A percentile compares a stretch with the other conserved stretches of the same genome.
Evolutionary conservation across 169 alveolate genomes (phyloP).

Genomic region (Theileria annulata): DNA sequence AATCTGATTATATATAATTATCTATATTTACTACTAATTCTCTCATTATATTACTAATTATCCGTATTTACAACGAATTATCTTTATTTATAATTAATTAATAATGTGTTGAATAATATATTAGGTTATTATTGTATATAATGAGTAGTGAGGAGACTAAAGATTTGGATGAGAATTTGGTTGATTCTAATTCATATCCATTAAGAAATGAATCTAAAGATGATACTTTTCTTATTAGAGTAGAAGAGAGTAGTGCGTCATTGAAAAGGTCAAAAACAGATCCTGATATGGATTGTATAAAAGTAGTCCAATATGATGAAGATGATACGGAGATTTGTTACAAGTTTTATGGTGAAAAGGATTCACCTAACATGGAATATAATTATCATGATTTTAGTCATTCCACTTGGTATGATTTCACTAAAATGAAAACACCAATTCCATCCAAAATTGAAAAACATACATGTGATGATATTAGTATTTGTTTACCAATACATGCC

Average conservation of each 20-base stretch:
- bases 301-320: conserved; percentile 49
- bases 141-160: background rate
- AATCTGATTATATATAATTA: too few relatives aligned
- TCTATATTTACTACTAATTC: background rate
- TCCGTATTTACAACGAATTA: too few relatives aligned
- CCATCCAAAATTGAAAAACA: conserved; percentile 47
- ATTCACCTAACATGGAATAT: conserved; percentile 39
- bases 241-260: background rate
- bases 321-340: conserved; percentile 48
- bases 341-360: conserved; percentile 45
- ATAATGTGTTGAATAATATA: too few relatives aligned
- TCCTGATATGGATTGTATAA: conserved; percentile 30
- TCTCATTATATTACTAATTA: background rate
- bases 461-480: conserved; percentile 55
- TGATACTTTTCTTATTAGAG: background rate
- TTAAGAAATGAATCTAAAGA: conserved; percentile 11
- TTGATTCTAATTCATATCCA: background rate
- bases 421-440: conserved; percentile 47
- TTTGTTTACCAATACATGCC: conserved; percentile 50
- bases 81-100: too few relatives aligned
- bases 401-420: conserved; percentile 67
- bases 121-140: too few relatives aligned
- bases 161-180: background rate
- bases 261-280: conserved; percentile 25
- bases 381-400: conserved; percentile 66